Percentiles rank a stretch among this genome's conserved stretches.
Conservation (phyloP, 306 rosid species). For the Potentilla sterilis region DNA sequence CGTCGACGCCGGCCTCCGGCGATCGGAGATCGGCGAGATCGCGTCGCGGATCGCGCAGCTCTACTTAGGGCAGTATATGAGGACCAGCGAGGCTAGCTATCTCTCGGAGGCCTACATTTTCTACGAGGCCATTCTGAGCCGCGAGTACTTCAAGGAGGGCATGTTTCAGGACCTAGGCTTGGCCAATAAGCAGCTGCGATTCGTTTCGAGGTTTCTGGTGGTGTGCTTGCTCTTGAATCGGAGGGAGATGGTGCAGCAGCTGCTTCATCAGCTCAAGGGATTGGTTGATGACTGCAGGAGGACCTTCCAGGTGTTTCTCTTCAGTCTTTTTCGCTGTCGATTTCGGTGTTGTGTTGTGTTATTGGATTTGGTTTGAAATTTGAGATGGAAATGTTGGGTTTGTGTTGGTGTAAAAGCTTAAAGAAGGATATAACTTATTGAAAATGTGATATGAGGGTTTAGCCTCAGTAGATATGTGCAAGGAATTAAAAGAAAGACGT, state of each 20-base stretch:
- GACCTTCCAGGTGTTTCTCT: constrained; percentile 60
- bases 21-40: constrained; percentile 94
- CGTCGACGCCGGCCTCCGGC: constrained; percentile 73
- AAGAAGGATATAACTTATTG: not conserved
- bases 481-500: not conserved
- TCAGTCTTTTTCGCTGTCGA: not conserved
- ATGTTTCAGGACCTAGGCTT: constrained; percentile 67
- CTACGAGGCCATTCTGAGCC: constrained; percentile 81
- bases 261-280: constrained; percentile 68
- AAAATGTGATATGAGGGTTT: not conserved
- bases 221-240: constrained; percentile 80
- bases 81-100: constrained; percentile 81
- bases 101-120: constrained; percentile 76
- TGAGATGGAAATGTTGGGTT: not conserved
- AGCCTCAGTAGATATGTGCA: not conserved
- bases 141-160: constrained; percentile 91
- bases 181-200: constrained; percentile 76
- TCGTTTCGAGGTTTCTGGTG: constrained; percentile 73
- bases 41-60: constrained; percentile 93
- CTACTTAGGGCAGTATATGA: constrained; percentile 88
- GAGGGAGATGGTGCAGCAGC: constrained; percentile 67
- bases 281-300: constrained; percentile 84
- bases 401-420: not conserved
- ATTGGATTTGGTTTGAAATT: not conserved
- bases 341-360: constrained; percentile 9